Base-by-base conservation (phyloP, 495 filamentous ascomycete species). In the Neurospora sublineolata region DNA sequence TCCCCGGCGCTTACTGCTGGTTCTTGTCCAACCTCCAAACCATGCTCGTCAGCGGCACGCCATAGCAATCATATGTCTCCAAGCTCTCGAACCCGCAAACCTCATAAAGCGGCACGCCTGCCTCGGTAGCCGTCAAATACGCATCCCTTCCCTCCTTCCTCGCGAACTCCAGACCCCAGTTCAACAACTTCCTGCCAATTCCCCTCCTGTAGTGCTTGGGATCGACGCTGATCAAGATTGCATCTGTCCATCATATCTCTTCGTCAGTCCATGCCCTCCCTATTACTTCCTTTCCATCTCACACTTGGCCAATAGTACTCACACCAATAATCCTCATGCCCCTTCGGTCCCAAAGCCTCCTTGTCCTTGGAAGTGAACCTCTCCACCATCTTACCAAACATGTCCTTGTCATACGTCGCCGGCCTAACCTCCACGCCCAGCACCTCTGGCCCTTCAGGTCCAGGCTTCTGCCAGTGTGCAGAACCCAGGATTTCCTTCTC, bases 401-500 rank as follows among this genome's bases (percentile, higher is more conserved):
- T 60, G 0, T 33, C 12, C 12, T 7, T 30, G 0, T 75, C 70
- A 36, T 42, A 42, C 14, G 39, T 27, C n/a, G 76, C 72, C 23
- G 23, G 46, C 20, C 42, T 33, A 14, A 67, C 68, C 9, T 44
- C 10, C 11, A 72, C 67, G 4, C 6, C 67, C 16, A 67, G 27
- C 1, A 67, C 58, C 16, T 40, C 30, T 12, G 23, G 69, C 0
- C 40, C 36, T 1, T 16, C 27, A 1, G 14, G 36, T 0, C 37
- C 41, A 11, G 77, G 77, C 52, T 37, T 16, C 11, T 75, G 72
- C 77, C 77, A 79, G 46, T 79, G 77, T 3, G 73, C 72, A n/a
- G 73, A 78, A 1, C 75, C 77, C 0, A 77, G 64, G 1, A 79
- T 67, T 14, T 18, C 7, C 2, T 40, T 67, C 37, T 72, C 75